Evolutionary conservation across 768 basidiomycete species (phyloP).

Genomic region (Agaricus sinodeliciosus): DNA sequence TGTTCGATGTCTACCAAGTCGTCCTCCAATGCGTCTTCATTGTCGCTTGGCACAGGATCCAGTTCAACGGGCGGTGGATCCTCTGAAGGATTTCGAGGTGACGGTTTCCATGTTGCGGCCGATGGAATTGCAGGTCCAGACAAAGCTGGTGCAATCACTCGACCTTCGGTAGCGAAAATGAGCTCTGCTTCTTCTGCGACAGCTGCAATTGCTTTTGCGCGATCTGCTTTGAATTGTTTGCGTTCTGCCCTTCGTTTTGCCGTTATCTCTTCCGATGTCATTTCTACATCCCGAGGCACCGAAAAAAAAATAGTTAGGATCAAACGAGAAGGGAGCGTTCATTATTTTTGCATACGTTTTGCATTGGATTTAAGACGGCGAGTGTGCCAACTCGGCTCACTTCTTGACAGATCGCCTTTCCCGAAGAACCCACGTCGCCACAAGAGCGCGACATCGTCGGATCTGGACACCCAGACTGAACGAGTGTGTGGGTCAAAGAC

Average conservation of each 20-base stretch:
- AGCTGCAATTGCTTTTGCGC: slow-evolving; percentile 81
- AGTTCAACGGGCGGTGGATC: slow-evolving; percentile 16
- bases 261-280: slow-evolving; percentile 89
- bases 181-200: slow-evolving; percentile 76
- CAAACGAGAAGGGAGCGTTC: not conserved
- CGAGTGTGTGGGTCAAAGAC: slow-evolving; percentile 71
- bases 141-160: slow-evolving; percentile 51
- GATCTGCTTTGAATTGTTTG: slow-evolving; percentile 88
- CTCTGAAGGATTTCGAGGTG: slow-evolving; percentile 14
- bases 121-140: slow-evolving; percentile 65
- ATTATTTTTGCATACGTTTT: slow-evolving; percentile 42
- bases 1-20: slow-evolving; percentile 75
- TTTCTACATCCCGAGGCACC: slow-evolving; percentile 29
- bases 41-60: slow-evolving; percentile 23
- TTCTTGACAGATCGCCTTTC: slow-evolving; percentile 90
- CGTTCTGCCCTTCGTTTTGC: slow-evolving; percentile 83
- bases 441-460: slow-evolving; percentile 57
- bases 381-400: slow-evolving; percentile 91
- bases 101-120: slow-evolving; percentile 73
- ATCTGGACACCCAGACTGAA: slow-evolving; percentile 80
- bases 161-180: slow-evolving; percentile 65
- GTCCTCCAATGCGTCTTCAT: slow-evolving; percentile 38
- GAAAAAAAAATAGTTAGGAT: not conserved
- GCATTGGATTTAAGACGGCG: slow-evolving; percentile 59
- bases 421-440: slow-evolving; percentile 96